Percentiles rank a stretch among this genome's conserved stretches.
Evolutionary conservation across 495 filamentous ascomycete species (phyloP).

Genomic region (Lasiosphaeriaceae sp.): DNA sequence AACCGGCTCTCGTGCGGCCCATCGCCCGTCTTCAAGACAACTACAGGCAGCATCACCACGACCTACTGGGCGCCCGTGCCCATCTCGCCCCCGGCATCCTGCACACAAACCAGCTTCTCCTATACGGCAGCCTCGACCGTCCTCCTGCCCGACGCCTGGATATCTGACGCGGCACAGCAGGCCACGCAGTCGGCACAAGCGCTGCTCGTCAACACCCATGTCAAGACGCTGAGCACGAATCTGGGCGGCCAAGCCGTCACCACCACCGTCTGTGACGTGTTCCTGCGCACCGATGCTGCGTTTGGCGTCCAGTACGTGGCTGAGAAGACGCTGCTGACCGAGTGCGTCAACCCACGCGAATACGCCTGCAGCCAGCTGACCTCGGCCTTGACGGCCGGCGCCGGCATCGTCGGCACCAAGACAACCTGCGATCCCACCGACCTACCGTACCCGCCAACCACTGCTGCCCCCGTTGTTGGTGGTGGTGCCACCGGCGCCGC

Average conservation of each 20-base stretch:
- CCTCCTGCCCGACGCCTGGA: not conserved
- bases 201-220: not conserved
- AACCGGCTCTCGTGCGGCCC: not conserved
- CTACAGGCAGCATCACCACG: slow-evolving; percentile 3
- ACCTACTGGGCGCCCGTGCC: slow-evolving; percentile 4
- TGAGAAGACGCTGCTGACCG: not conserved
- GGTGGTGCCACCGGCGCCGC: not conserved
- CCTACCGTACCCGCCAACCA: not conserved
- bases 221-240: slow-evolving; percentile 1
- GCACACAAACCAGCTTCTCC: slow-evolving; percentile 1
- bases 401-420: not conserved
- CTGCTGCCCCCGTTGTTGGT: not conserved
- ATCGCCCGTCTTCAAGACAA: not conserved
- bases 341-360: slow-evolving; percentile 5
- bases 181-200: slow-evolving; percentile 4
- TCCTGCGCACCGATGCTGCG: not conserved
- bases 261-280: slow-evolving; percentile 6
- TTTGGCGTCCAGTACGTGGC: not conserved
- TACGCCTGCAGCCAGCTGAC: not conserved
- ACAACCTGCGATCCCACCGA: not conserved
- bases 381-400: not conserved
- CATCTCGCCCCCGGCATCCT: not conserved
- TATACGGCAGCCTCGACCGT: slow-evolving; percentile 1
- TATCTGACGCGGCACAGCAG: not conserved
- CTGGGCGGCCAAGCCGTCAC: slow-evolving; percentile 4